These are phyloP conservation scores for Phlegmacium glaucopus DNA, from an alignment of 768 basidiomycete genomes.

Conservation along the genomic window DNA sequence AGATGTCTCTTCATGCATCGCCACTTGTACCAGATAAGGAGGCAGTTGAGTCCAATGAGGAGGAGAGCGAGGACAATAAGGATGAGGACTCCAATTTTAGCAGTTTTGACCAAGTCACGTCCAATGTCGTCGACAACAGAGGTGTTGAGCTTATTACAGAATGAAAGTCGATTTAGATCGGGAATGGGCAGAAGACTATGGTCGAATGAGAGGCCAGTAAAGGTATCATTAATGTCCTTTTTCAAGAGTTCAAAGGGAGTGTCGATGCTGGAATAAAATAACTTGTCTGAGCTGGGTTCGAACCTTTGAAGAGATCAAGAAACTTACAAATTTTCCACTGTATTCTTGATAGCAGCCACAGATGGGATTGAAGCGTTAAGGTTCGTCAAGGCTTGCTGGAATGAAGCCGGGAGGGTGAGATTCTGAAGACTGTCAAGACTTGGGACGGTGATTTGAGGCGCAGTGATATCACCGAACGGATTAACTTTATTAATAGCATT, in stretches of 20 bases:
- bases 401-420: conserved; percentile 73
- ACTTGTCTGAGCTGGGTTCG: too few species aligned
- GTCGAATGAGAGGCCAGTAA: conserved; percentile 69
- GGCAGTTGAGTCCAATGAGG: conserved; percentile 68
- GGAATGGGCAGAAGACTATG: conserved; percentile 77
- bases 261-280: conserved; percentile 50
- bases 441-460: conserved; percentile 74
- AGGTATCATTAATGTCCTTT: conserved; percentile 85
- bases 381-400: conserved; percentile 66
- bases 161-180: conserved; percentile 57
- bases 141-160: conserved; percentile 79
- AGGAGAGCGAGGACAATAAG: conserved; percentile 69
- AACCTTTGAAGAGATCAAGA: background rate
- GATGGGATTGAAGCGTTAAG: conserved; percentile 84
- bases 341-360: conserved; percentile 67
- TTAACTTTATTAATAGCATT: conserved; percentile 73
- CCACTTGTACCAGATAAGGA: conserved; percentile 91
- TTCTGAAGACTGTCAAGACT: conserved; percentile 72
- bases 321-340: conserved; percentile 64
- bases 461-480: conserved; percentile 63
- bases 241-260: conserved; percentile 88
- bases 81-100: conserved; percentile 76
- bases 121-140: conserved; percentile 86
- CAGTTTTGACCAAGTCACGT: conserved; percentile 70
- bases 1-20: conserved; percentile 62